Percentiles rank a stretch among this genome's conserved stretches.
These are phyloP conservation scores for Lasiosphaeria miniovina DNA, from an alignment of 495 filamentous ascomycete species.

Conservation along the genomic window DNA sequence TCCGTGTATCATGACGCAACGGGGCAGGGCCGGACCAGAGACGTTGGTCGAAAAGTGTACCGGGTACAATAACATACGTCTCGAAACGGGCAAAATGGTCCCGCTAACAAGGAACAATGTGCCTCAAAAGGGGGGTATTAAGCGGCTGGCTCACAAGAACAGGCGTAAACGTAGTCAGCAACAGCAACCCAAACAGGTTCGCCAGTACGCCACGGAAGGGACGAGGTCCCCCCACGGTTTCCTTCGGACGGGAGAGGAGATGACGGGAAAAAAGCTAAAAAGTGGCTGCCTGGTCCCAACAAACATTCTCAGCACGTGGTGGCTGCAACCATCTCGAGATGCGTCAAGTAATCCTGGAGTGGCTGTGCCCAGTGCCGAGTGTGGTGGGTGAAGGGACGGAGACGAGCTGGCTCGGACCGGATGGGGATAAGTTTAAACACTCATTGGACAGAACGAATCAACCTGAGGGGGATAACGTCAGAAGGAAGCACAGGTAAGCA, in stretches of 20 bases:
- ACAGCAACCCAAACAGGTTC: not conserved
- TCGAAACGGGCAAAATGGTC: too few species aligned
- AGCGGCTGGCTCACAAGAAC: too few species aligned
- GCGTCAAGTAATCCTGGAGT: not conserved
- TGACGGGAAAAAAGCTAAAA: not conserved
- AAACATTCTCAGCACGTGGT: not conserved
- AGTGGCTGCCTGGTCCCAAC: slow-evolving; percentile 1
- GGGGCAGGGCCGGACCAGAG: too few species aligned
- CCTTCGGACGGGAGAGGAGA: not conserved
- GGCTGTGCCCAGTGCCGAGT: not conserved
- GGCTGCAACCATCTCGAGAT: not conserved
- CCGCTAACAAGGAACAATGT: too few species aligned
- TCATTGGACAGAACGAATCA: not conserved
- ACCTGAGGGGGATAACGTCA: too few species aligned
- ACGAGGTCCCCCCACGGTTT: not conserved
- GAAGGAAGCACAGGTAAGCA: too few species aligned
- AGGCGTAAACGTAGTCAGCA: too few species aligned
- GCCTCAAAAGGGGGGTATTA: too few species aligned
- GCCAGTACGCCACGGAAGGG: not conserved
- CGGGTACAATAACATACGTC: too few species aligned
- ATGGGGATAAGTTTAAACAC: not conserved
- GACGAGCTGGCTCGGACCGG: not conserved
- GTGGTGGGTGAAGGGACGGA: not conserved
- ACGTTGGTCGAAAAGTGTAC: too few species aligned
- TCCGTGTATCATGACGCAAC: too few species aligned